Evolutionary conservation across 495 filamentous ascomycete genomes (phyloP).

Genomic region (Neurospora sublineolata): DNA sequence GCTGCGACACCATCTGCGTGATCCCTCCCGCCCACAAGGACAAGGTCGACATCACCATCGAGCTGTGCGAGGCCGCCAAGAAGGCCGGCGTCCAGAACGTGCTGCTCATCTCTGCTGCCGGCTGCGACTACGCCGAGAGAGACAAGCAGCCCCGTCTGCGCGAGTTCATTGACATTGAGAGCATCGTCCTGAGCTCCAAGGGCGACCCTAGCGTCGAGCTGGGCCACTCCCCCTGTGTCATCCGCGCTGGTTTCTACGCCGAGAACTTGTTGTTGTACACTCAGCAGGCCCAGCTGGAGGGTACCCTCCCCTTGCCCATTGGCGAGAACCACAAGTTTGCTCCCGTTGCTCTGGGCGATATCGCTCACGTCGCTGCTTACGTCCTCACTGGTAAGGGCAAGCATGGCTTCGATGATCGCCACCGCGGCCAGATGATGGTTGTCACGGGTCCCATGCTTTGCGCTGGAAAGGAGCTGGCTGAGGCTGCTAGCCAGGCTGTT

Average conservation of each 20-base stretch:
- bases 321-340: conserved; percentile 43
- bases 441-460: conserved; percentile 45
- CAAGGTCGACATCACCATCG: conserved; percentile 37
- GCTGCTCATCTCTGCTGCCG: conserved; percentile 41
- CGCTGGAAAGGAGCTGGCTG: conserved; percentile 40
- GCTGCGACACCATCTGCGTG: conserved; percentile 42
- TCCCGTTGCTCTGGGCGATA: conserved; percentile 40
- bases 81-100: conserved; percentile 39
- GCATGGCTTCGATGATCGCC: conserved; percentile 43
- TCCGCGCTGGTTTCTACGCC: conserved; percentile 45
- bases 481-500: conserved; percentile 37
- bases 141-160: conserved; percentile 40
- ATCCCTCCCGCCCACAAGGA: conserved; percentile 39
- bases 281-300: conserved; percentile 33
- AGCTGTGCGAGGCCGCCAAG: conserved; percentile 40
- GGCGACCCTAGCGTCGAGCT: conserved; percentile 29
- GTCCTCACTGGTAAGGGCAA: conserved; percentile 40
- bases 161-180: conserved; percentile 45
- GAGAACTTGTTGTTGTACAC: conserved; percentile 45
- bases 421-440: conserved; percentile 45
- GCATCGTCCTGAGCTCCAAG: conserved; percentile 32
- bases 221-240: conserved; percentile 38
- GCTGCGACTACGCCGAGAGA: conserved; percentile 42
- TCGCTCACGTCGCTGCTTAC: conserved; percentile 40
- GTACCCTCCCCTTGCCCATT: conserved; percentile 38